Evolutionary conservation across 2,329 filamentous ascomycete species (phyloP).

Genomic region (Fusarium haematococcum): DNA sequence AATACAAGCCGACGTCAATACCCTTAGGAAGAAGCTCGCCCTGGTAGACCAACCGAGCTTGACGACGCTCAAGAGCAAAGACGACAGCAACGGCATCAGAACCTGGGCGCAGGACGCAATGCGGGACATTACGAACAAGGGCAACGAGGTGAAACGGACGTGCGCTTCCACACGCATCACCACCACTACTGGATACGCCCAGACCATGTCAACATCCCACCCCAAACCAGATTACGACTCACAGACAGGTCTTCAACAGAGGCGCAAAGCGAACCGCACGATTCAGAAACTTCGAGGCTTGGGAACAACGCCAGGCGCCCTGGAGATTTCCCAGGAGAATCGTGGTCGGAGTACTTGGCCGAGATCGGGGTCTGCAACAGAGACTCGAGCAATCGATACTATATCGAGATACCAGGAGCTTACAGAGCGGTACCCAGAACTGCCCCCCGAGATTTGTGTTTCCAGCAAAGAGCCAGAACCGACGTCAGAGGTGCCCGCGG

Average conservation of each 20-base stretch:
- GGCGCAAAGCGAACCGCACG: constrained; percentile 23
- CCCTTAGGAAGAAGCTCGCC: constrained; percentile 8
- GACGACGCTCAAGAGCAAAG: constrained; percentile 11
- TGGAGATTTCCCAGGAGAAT: constrained; percentile 31
- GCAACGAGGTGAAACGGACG: constrained; percentile 36
- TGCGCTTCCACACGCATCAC: constrained; percentile 70
- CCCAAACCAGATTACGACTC: not conserved
- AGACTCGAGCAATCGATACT: constrained; percentile 47
- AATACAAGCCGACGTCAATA: constrained; percentile 30
- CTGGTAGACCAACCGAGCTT: constrained; percentile 17
- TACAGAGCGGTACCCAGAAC: constrained; percentile 26
- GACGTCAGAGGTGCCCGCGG: not conserved
- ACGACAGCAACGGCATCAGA: constrained; percentile 12
- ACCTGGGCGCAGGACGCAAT: constrained; percentile 40
- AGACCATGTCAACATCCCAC: constrained; percentile 34
- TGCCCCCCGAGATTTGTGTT: not conserved
- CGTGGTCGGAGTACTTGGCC: constrained; percentile 43
- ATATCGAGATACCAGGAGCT: constrained; percentile 36
- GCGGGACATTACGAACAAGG: constrained; percentile 37
- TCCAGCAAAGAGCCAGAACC: constrained; percentile 1
- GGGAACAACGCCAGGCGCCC: constrained; percentile 30
- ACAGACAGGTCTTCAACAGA: constrained; percentile 7
- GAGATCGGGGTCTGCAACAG: constrained; percentile 31
- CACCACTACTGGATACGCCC: constrained; percentile 70
- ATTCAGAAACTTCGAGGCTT: constrained; percentile 39